Base-by-base conservation (phyloP, 805 yeast species). In the Barnettozyma salicaria region DNA sequence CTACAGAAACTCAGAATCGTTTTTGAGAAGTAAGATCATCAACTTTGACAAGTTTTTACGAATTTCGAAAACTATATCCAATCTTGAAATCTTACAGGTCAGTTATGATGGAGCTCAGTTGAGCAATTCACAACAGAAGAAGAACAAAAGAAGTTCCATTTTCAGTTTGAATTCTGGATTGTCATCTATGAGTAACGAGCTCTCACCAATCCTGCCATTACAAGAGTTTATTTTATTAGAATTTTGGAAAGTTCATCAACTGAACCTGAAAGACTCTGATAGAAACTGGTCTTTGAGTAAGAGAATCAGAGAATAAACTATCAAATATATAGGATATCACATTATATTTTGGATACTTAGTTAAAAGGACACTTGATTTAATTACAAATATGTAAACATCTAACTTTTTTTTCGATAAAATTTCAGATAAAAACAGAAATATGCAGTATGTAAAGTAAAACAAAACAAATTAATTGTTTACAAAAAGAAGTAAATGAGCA, bases 271-370 rank as follows among this genome's bases (percentile, higher is more conserved):
- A 26, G 82, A 79, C 40, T 74, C 70, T 28, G 89, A 83, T 47
- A 65, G 92, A 45, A 76, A 80, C 5, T 82, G 89, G 82, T 72
- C 78, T 37, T 62, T 80, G 53, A 81, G 89, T 60, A 73, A 83
- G 50, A 26, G 9, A 27, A 19, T 48, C 19, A 45, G 27, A 23
- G 28, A 36, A n/a, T 40, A 16, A 30, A 20, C 4, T n/a, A 4
- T 23, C 9, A 17, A 13, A 10, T 26, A 11, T n/a, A 7, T 10
- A 19, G 4, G 11, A 24, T 24, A 24, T 24, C 6, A 5, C 27
- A 6, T 24, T 24, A 12, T 14, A 24, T 24, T 24, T 24, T n/a
- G n/a, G n/a, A n/a, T n/a, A n/a, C n/a, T n/a, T n/a, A n/a, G n/a
- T n/a, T n/a, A n/a, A 23, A 29, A 29, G 22, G 33, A 30, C 26